Conservation (phyloP, 352 stramenopile species). For the Phytopythium helicoides region DNA sequence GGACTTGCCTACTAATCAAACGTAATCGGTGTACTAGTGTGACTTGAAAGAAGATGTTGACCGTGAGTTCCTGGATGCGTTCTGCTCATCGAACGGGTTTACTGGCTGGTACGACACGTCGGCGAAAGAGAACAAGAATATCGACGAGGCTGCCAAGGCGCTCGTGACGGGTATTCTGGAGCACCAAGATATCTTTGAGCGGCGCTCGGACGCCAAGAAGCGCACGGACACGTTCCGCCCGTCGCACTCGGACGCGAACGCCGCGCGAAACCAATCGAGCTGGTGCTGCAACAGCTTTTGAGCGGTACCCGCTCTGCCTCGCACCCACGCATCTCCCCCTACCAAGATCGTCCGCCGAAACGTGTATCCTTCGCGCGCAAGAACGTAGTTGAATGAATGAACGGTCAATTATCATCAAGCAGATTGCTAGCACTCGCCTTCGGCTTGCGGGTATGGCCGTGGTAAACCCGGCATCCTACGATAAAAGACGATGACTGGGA, state of each 20-base stretch:
- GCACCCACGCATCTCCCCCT: too few species aligned
- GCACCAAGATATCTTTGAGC: constrained; percentile 87
- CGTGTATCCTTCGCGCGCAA: too few species aligned
- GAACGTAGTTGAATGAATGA: too few species aligned
- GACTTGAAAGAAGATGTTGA: constrained; percentile 84
- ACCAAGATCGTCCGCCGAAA: too few species aligned
- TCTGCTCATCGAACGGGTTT: constrained; percentile 90
- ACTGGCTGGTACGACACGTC: constrained; percentile 92
- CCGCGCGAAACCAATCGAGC: constrained; percentile 38
- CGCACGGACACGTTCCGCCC: constrained; percentile 77
- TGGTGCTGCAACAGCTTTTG: constrained; percentile 90
- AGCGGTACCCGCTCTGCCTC: too few species aligned
- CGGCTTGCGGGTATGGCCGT: too few species aligned
- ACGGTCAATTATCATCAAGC: too few species aligned
- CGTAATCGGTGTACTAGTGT: constrained; percentile 53
- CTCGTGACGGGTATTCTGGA: constrained; percentile 78
- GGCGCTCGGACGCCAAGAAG: constrained; percentile 69
- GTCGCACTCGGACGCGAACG: constrained; percentile 41
- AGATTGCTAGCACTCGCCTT: too few species aligned
- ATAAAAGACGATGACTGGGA: too few species aligned
- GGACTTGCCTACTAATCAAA: neutral
- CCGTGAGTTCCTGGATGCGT: constrained; percentile 76
- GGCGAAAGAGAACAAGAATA: constrained; percentile 91
- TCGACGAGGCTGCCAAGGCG: constrained; percentile 84
- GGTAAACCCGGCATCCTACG: too few species aligned